phyloP scores from a whole-genome alignment of 1,139 yeast genomes.

The Sugiyamaella xylanicola region DNA sequence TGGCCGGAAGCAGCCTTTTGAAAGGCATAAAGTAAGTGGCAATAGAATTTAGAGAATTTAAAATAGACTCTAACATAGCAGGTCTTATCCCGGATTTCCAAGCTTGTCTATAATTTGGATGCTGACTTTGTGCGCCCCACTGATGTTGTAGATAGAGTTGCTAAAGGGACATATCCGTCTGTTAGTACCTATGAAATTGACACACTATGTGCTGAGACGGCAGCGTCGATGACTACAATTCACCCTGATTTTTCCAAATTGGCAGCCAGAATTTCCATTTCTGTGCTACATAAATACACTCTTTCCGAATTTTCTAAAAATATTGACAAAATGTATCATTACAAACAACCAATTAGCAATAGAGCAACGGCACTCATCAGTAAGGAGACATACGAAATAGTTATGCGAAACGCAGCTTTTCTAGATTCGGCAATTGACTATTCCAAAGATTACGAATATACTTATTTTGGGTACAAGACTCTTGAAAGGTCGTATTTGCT shows the following conservation, averaged over 20 bases:
- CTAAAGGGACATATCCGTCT: slow-evolving; percentile 78
- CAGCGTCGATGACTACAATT: slow-evolving; percentile 83
- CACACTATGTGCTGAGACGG: slow-evolving; percentile 82
- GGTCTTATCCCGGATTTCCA: slow-evolving; percentile 54
- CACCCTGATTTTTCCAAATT: slow-evolving; percentile 87
- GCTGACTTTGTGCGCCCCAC: slow-evolving; percentile 68
- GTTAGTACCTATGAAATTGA: slow-evolving; percentile 78
- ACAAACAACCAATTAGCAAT: slow-evolving; percentile 62
- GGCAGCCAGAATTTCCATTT: slow-evolving; percentile 82
- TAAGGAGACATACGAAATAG: slow-evolving; percentile 56
- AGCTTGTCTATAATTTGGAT: slow-evolving; percentile 62
- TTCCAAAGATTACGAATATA: slow-evolving; percentile 66
- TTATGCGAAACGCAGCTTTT: slow-evolving; percentile 54
- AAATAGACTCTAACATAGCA: slow-evolving; percentile 4
- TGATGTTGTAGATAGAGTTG: slow-evolving; percentile 69
- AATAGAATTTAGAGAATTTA: background rate
- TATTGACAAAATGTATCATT: slow-evolving; percentile 62
- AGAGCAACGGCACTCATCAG: slow-evolving; percentile 71
- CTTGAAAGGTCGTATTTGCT: slow-evolving; percentile 70
- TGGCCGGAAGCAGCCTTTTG: slow-evolving; percentile 76
- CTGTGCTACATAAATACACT: slow-evolving; percentile 77
- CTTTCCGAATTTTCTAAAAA: slow-evolving; percentile 72
- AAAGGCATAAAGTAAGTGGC: slow-evolving; percentile 53
- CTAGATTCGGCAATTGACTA: slow-evolving; percentile 65
- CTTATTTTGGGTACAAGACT: slow-evolving; percentile 76